phyloP scores from a whole-genome alignment of 2,329 filamentous ascomycete genomes.

The Westerdykella aurantiaca region DNA sequence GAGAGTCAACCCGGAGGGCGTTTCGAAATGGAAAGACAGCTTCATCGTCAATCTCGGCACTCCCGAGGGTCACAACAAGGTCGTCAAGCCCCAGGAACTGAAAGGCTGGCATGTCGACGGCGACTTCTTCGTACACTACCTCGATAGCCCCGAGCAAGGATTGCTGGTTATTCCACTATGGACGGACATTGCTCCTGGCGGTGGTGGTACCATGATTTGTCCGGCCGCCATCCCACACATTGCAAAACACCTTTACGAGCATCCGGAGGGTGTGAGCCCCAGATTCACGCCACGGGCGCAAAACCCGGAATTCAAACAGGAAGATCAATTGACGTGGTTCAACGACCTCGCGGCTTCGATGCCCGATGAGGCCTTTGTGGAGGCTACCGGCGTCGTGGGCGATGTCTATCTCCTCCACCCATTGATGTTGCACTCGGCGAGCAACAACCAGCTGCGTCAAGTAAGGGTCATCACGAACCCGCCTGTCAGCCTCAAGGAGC shows the following conservation, averaged over 20 bases:
- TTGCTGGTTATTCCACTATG: constrained; percentile 64
- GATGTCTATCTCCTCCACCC: constrained; percentile 57
- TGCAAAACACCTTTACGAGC: constrained; percentile 52
- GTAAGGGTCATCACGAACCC: constrained; percentile 53
- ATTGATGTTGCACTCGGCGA: constrained; percentile 55
- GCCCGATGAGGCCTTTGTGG: constrained; percentile 45
- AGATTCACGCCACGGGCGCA: constrained; percentile 54
- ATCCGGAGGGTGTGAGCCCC: constrained; percentile 62
- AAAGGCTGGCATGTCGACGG: constrained; percentile 64
- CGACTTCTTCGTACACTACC: constrained; percentile 67
- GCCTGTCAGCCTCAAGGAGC: constrained; percentile 48
- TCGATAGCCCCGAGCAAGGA: constrained; percentile 64
- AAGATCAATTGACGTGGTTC: constrained; percentile 44
- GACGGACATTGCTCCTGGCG: constrained; percentile 55
- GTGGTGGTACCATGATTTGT: constrained; percentile 62
- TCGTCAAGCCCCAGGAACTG: constrained; percentile 49
- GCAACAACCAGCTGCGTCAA: constrained; percentile 45
- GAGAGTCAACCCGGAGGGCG: constrained; percentile 32
- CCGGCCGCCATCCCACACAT: constrained; percentile 54
- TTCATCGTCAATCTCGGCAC: constrained; percentile 66
- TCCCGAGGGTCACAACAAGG: constrained; percentile 44
- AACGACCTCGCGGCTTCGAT: constrained; percentile 35
- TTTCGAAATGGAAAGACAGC: constrained; percentile 57
- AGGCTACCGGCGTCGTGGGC: constrained; percentile 50
- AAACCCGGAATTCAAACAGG: constrained; percentile 43